Conservation (phyloP, 1,284 basidiomycete genomes). For the Fereydounia khargensis region DNA sequence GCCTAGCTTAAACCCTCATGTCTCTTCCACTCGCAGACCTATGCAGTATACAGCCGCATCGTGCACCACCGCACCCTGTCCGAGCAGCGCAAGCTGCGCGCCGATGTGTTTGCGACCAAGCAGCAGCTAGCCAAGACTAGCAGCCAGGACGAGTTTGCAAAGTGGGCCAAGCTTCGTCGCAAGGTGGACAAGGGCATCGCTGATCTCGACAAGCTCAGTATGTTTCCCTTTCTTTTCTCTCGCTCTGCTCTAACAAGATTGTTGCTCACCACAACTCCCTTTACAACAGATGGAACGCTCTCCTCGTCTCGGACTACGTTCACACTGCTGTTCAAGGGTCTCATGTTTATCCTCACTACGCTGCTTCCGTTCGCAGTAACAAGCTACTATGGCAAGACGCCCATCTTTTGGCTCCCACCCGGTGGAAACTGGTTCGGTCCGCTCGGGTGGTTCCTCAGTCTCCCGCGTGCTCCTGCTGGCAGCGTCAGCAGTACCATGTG, state of each 20-base stretch:
- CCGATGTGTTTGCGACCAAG: constrained; percentile 64
- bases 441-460: constrained; percentile 37
- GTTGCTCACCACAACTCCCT: too few relatives aligned
- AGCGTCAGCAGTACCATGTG: constrained; percentile 31
- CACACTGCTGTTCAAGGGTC: constrained; percentile 34
- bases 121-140: constrained; percentile 83
- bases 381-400: constrained; percentile 51
- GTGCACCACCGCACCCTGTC: constrained; percentile 25
- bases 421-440: constrained; percentile 45
- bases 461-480: constrained; percentile 41
- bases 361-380: constrained; percentile 45
- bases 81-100: constrained; percentile 25
- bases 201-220: constrained; percentile 82
- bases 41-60: constrained; percentile 17
- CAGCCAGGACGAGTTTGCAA: constrained; percentile 95
- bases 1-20: not conserved
- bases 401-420: constrained; percentile 54
- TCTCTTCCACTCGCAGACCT: constrained; percentile 5
- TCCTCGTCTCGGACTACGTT: constrained; percentile 28
- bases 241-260: not conserved
- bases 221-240: constrained; percentile 3
- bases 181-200: constrained; percentile 88
- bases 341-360: constrained; percentile 49
- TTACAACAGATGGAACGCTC: constrained; percentile 21
- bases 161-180: constrained; percentile 91